Conservation (phyloP, 2,329 filamentous ascomycete species). For the Verticillium tricorpus region DNA sequence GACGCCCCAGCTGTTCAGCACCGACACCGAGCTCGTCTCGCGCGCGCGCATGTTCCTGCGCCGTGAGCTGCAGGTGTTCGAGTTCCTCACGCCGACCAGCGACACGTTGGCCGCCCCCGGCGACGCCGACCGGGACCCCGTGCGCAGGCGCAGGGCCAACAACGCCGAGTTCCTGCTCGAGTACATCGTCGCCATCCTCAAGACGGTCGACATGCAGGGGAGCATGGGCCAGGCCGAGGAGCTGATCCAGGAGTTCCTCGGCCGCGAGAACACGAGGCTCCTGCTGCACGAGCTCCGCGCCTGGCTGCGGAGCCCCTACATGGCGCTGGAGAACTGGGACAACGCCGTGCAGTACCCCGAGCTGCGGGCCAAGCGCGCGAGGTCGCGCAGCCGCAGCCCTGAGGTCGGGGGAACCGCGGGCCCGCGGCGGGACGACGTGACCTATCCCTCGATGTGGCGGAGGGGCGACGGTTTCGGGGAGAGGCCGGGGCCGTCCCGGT, state of each 20-base stretch:
- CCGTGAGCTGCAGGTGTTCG: conserved; percentile 79
- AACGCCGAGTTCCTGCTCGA: conserved; percentile 83
- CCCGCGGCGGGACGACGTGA: neutral
- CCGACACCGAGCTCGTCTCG: conserved; percentile 63
- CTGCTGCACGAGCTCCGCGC: conserved; percentile 82
- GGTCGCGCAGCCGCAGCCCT: conserved; percentile 8
- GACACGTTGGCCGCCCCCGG: conserved; percentile 2
- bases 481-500: neutral
- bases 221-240: conserved; percentile 75
- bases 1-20: conserved; percentile 60
- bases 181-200: conserved; percentile 79
- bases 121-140: conserved; percentile 5
- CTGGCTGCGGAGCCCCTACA: conserved; percentile 79
- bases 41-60: conserved; percentile 78
- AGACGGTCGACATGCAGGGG: conserved; percentile 75
- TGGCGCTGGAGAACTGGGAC: conserved; percentile 73
- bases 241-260: conserved; percentile 73
- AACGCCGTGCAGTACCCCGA: conserved; percentile 66
- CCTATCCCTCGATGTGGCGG: conserved; percentile 12
- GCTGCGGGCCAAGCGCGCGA: conserved; percentile 2
- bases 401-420: neutral
- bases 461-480: conserved; percentile 7
- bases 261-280: conserved; percentile 64
- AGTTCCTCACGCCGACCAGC: conserved; percentile 51
- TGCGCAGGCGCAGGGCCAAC: conserved; percentile 37